A percentile compares a stretch with the other conserved stretches of the same genome.
Evolutionary conservation across 768 basidiomycete genomes (phyloP).

Genomic region (Lactarius evosmus): DNA sequence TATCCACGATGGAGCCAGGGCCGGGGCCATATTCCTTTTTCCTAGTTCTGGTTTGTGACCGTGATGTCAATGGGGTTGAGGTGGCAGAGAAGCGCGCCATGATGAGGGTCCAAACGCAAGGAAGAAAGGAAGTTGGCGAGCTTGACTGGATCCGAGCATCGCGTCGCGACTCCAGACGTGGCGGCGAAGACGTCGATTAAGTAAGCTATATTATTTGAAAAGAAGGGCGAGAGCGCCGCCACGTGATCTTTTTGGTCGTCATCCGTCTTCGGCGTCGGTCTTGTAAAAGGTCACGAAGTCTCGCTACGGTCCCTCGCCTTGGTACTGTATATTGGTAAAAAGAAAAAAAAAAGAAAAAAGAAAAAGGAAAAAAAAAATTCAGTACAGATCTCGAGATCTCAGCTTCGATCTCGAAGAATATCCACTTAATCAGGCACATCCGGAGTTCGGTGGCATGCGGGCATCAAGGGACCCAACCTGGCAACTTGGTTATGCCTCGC

Average conservation of each 20-base stretch:
- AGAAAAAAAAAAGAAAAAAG: neutral
- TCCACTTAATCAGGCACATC: constrained; percentile 26
- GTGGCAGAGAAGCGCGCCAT: constrained; percentile 26
- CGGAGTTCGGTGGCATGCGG: constrained; percentile 21
- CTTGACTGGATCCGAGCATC: constrained; percentile 21
- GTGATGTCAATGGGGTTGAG: constrained; percentile 24
- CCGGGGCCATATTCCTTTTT: constrained; percentile 16
- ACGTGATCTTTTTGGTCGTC: constrained; percentile 20
- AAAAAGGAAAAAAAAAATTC: constrained; percentile 7
- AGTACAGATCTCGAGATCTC: constrained; percentile 17
- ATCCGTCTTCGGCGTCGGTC: constrained; percentile 21
- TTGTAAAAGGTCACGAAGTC: constrained; percentile 10
- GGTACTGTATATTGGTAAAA: neutral
- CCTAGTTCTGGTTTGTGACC: constrained; percentile 13
- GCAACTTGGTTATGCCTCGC: constrained; percentile 3
- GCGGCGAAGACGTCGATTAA: constrained; percentile 18
- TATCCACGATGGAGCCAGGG: constrained; percentile 25
- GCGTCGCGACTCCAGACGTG: constrained; percentile 20
- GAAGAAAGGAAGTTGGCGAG: constrained; percentile 19
- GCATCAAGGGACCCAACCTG: constrained; percentile 18
- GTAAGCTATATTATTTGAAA: constrained; percentile 12
- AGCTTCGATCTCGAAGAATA: constrained; percentile 25
- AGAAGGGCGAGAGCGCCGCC: constrained; percentile 16
- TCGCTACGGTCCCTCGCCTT: constrained; percentile 1
- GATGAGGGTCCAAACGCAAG: constrained; percentile 12